Conservation (phyloP, 305 asterid species). For the Ilex paraguariensis region DNA sequence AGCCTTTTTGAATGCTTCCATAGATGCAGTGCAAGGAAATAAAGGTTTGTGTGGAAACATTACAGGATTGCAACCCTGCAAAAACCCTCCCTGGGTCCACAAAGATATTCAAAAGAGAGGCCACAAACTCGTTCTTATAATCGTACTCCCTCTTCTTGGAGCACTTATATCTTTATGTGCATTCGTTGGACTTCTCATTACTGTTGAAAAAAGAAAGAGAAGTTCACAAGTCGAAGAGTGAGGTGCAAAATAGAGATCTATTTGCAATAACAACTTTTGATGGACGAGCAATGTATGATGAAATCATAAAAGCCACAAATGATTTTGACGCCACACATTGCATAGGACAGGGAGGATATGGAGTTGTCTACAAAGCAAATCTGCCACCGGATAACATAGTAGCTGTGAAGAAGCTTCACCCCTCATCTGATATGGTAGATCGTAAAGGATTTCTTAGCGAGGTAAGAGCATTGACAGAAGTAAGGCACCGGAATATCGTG, state of each 20-base stretch:
- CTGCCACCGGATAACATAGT: conserved; percentile 10
- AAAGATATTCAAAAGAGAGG: too few species aligned
- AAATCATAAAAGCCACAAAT: conserved; percentile 27
- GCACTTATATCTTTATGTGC: too few species aligned
- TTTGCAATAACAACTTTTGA: conserved; percentile 7
- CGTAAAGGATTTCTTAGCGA: conserved; percentile 14
- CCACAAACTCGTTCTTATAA: neutral
- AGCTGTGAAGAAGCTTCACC: conserved; percentile 24
- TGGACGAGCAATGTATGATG: conserved; percentile 10
- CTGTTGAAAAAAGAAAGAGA: too few species aligned
- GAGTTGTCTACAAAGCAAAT: conserved; percentile 21
- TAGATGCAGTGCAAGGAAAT: neutral
- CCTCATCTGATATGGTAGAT: conserved; percentile 6
- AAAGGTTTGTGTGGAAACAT: neutral
- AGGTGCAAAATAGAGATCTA: neutral
- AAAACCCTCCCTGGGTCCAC: too few species aligned
- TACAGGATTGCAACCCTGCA: neutral
- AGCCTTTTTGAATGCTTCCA: neutral
- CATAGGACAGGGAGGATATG: conserved; percentile 25
- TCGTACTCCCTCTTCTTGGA: neutral
- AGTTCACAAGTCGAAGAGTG: neutral
- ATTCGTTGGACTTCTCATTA: too few species aligned
- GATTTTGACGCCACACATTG: conserved; percentile 17
- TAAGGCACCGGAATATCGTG: conserved; percentile 27
- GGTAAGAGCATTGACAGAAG: conserved; percentile 14